Evolutionary conservation across 1,284 basidiomycete species (phyloP).

Genomic region (Ustilago trichophora): DNA sequence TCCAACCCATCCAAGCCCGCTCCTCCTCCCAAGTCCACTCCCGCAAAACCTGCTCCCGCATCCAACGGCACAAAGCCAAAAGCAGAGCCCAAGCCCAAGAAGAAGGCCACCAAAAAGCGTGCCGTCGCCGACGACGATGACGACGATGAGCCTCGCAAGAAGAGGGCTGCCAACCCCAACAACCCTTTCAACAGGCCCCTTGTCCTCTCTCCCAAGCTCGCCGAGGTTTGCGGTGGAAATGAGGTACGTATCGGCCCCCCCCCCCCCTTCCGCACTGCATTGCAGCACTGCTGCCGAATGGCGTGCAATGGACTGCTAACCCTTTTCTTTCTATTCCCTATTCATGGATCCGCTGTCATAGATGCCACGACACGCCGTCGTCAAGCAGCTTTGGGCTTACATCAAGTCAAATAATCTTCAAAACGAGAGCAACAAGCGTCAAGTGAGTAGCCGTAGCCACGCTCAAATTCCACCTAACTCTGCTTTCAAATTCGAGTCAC

Average conservation of each 20-base stretch:
- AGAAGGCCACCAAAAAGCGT: slow-evolving; percentile 52
- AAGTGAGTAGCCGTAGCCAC: slow-evolving; percentile 24
- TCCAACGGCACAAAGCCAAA: slow-evolving; percentile 42
- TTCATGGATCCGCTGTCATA: slow-evolving; percentile 68
- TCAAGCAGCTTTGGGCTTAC: slow-evolving; percentile 84
- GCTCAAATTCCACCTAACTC: not conserved
- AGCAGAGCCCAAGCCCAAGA: slow-evolving; percentile 54
- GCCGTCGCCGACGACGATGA: slow-evolving; percentile 30
- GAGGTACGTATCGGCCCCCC: slow-evolving; percentile 40
- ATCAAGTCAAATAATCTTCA: slow-evolving; percentile 81
- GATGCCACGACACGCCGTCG: slow-evolving; percentile 84
- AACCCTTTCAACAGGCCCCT: slow-evolving; percentile 64
- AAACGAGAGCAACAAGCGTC: slow-evolving; percentile 78
- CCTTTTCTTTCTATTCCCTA: not conserved
- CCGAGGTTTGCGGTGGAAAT: slow-evolving; percentile 62
- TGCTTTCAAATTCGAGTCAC: too few relatives aligned
- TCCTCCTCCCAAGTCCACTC: slow-evolving; percentile 17
- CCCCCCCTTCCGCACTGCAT: too few relatives aligned
- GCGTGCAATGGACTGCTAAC: too few relatives aligned
- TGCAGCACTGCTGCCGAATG: too few relatives aligned
- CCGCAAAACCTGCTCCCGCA: slow-evolving; percentile 17
- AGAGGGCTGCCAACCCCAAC: slow-evolving; percentile 61
- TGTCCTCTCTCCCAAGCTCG: slow-evolving; percentile 54
- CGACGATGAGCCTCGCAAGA: slow-evolving; percentile 46
- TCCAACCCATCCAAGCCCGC: slow-evolving; percentile 27